These are phyloP conservation scores for Cyanophora paradoxa DNA, from an alignment of 78 protist genomes.

Conservation along the genomic window DNA sequence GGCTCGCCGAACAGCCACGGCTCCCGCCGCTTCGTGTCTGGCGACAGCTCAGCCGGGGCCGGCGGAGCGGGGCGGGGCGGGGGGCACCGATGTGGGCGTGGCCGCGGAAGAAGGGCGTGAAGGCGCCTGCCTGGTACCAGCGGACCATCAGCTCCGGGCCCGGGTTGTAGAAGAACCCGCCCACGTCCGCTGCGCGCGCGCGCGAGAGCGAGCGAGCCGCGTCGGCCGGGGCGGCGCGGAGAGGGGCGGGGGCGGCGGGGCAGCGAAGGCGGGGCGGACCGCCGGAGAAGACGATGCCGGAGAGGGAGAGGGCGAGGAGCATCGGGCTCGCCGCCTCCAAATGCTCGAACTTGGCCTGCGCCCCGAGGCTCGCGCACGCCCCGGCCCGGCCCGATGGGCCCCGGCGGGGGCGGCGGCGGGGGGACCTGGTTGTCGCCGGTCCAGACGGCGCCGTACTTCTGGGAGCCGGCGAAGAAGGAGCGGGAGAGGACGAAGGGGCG, in stretches of 20 bases:
- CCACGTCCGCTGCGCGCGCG: slow-evolving; percentile 85
- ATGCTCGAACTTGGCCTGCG: slow-evolving; percentile 89
- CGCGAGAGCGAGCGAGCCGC: too few species aligned
- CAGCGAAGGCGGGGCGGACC: too few species aligned
- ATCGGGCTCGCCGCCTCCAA: slow-evolving; percentile 69
- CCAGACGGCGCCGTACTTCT: slow-evolving; percentile 94
- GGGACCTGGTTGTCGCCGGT: slow-evolving; percentile 98
- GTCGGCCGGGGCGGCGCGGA: too few species aligned
- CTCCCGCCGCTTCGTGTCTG: slow-evolving; percentile 87
- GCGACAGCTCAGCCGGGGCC: too few species aligned
- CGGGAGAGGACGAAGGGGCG: slow-evolving; percentile 90
- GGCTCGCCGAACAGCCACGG: slow-evolving; percentile 91
- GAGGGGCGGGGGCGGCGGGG: too few species aligned
- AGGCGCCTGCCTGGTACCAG: slow-evolving; percentile 91
- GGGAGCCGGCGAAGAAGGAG: slow-evolving; percentile 91
- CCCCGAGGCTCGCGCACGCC: too few species aligned
- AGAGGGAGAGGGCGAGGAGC: slow-evolving; percentile 72
- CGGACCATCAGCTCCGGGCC: slow-evolving; percentile 84
- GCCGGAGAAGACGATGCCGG: slow-evolving; percentile 79
- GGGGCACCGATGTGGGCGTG: slow-evolving; percentile 96
- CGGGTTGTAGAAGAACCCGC: slow-evolving; percentile 96
- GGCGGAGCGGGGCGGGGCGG: too few species aligned
- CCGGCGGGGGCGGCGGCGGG: too few species aligned
- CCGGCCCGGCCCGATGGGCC: too few species aligned
- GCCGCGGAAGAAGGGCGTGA: slow-evolving; percentile 95